Conservation (phyloP, 202 grass and related monocot species). For the Hordeum pubiflorum region DNA sequence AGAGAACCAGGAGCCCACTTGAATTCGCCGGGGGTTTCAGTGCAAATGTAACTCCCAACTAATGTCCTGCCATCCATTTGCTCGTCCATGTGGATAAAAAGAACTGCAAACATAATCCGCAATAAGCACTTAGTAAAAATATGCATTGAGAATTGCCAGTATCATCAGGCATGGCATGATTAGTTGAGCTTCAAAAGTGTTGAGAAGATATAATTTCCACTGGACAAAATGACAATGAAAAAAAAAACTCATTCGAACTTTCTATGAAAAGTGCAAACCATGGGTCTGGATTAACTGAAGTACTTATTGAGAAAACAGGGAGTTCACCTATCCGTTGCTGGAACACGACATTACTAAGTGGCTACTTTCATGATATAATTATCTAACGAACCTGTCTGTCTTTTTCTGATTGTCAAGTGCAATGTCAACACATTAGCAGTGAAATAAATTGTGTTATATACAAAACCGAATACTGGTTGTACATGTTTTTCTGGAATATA, state of each 20-base stretch:
- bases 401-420: neutral
- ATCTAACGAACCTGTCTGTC: neutral
- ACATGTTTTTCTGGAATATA: conserved; percentile 8
- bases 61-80: conserved; percentile 95
- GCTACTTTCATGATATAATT: neutral
- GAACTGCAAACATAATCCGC: conserved; percentile 44
- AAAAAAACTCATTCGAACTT: neutral
- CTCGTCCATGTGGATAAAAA: conserved; percentile 93
- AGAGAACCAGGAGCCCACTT: conserved; percentile 93
- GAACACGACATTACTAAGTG: neutral
- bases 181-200: neutral
- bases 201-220: neutral
- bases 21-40: conserved; percentile 86
- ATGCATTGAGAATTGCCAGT: neutral
- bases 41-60: conserved; percentile 83
- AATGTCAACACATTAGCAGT: conserved; percentile 9
- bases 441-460: neutral
- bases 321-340: neutral
- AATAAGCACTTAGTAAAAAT: conserved; percentile 12
- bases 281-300: neutral
- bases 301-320: neutral
- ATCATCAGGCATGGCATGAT: neutral
- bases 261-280: neutral
- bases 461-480: neutral
- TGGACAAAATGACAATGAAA: conserved; percentile 4